A percentile compares a stretch with the other conserved stretches of the same genome.
These are phyloP conservation scores for Cicer arietinum DNA, from an alignment of 306 rosid genomes.

Conservation along the genomic window DNA sequence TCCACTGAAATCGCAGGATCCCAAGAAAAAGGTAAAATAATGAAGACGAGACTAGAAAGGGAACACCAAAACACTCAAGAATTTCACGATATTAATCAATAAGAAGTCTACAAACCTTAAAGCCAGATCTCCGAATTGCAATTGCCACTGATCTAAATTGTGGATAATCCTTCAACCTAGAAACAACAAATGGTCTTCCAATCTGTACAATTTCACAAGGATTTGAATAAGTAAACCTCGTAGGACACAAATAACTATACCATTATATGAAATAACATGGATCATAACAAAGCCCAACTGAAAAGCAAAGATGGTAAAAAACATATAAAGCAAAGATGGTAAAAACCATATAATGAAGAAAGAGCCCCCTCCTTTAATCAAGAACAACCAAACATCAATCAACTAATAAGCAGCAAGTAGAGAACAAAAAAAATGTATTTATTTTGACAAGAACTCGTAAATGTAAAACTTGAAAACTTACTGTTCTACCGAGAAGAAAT, in stretches of 20 bases:
- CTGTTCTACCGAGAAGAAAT: constrained; percentile 96
- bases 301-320: constrained; percentile 29
- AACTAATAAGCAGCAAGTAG: constrained; percentile 8
- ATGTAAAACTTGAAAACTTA: constrained; percentile 48
- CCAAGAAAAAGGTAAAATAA: constrained; percentile 20
- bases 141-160: constrained; percentile 83
- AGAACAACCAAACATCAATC: constrained; percentile 11
- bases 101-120: constrained; percentile 63
- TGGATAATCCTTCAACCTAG: constrained; percentile 95
- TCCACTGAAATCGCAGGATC: constrained; percentile 15
- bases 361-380: constrained; percentile 9
- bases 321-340: not conserved
- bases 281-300: constrained; percentile 23
- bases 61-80: constrained; percentile 17
- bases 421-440: not conserved
- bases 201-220: constrained; percentile 63
- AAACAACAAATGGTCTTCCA: constrained; percentile 85
- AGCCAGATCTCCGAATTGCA: constrained; percentile 84
- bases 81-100: constrained; percentile 14
- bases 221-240: constrained; percentile 30
- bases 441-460: constrained; percentile 19
- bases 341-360: constrained; percentile 25
- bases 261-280: constrained; percentile 23
- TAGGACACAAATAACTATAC: constrained; percentile 9
- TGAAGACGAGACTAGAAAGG: constrained; percentile 5